Conservation (phyloP, 257 asterid genomes). For the Solanum chiquidenum region DNA sequence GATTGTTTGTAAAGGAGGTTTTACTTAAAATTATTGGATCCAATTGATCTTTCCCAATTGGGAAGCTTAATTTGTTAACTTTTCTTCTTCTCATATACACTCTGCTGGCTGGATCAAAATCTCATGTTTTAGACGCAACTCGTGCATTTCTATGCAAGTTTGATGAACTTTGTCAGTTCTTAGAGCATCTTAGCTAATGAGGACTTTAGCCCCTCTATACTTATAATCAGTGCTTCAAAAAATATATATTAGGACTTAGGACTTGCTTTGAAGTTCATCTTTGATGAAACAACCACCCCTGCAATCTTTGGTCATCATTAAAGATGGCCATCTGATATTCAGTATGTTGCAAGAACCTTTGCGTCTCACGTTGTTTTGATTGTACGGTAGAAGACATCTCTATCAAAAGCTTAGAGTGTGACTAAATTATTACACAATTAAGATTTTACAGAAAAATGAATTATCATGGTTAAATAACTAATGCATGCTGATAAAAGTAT, state of each 20-base stretch:
- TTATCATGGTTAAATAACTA: neutral
- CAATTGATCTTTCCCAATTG: neutral
- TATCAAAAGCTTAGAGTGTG: neutral
- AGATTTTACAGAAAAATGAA: neutral
- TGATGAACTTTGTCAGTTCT: neutral
- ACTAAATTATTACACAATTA: neutral
- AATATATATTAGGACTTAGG: neutral
- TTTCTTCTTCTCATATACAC: neutral
- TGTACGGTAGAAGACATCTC: neutral
- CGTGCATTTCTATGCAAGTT: neutral
- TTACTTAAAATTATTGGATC: neutral
- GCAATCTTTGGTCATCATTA: neutral
- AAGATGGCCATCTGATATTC: neutral
- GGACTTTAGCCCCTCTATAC: neutral
- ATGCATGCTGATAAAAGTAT: neutral
- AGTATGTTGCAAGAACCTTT: neutral
- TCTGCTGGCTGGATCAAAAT: neutral
- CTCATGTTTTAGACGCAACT: neutral
- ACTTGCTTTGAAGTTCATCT: neutral
- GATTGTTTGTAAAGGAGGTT: neutral
- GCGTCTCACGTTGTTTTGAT: neutral
- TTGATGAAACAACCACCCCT: neutral
- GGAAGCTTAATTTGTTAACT: neutral
- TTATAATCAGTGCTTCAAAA: neutral
- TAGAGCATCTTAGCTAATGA: neutral